Evolutionary conservation across 306 rosid species (phyloP), one percentile per base, ranked within the genome.

Genomic region (Lablab purpureus): DNA sequence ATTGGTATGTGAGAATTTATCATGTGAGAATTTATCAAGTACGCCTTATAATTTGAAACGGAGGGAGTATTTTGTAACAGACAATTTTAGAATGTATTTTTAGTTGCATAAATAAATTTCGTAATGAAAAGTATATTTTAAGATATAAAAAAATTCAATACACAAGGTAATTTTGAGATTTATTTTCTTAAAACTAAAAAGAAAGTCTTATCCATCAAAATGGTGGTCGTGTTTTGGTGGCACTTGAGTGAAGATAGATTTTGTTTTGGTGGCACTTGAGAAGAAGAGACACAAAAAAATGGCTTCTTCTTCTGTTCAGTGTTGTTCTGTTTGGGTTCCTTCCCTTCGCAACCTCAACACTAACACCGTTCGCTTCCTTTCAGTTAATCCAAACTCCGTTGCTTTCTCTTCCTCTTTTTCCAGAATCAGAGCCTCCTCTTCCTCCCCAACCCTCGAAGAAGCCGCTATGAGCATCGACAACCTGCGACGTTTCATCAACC

Each of bases 391-490:
- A 27, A 74, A 52, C 43, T 75, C 86, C 32, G 5, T 75, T 52
- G 49, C 79, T 21, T 19, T 18, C 30, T 67, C 68, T 8, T 32
- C 68, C 4, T 4, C 68, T 4, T 10, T 32, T 17, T 2, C 17
- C 81, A 66, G 77, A 78, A 51, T 13, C 78, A 88, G 86, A 78
- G 92, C 94, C 51, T 46, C 71, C 0, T 25, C 81, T 3, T 36
- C 91, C 8, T 82, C 86, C 15, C 73, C 86, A 62, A 36, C 82
- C 1, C 56, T 84, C 5, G 90, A 34, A 54, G 92, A 92, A 59
- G 80, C 85, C 10, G 73, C 92, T 22, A 90, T 90, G 94, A 93
- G 93, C 87, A 75, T 95, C 15, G 98, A 90, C 25, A 88, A 86
- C 74, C 91, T 95, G 46, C 91, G 69, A 36, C 63, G 89, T 47